Percentiles rank a stretch among this genome's conserved stretches.
Conservation (phyloP, 768 basidiomycete genomes). For the Trametes meyenii region DNA sequence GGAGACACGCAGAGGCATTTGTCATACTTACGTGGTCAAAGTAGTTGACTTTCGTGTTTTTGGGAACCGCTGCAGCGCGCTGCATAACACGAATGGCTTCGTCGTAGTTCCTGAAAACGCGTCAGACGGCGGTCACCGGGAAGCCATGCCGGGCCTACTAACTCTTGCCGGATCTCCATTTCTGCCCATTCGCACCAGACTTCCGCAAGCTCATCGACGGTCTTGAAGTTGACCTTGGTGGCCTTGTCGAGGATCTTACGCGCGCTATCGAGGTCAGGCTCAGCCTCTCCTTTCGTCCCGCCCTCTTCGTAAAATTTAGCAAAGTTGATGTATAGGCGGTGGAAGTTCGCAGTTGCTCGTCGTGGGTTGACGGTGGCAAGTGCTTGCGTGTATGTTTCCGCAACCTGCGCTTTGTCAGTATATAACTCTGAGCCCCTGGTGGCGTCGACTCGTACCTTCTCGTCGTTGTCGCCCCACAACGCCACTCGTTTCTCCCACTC, state of each 20-base stretch:
- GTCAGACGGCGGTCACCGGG: conserved; percentile 16
- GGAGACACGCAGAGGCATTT: no score
- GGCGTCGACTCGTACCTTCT: conserved; percentile 58
- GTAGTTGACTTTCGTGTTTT: conserved; percentile 87
- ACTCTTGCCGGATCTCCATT: conserved; percentile 96
- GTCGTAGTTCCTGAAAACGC: conserved; percentile 81
- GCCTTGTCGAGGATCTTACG: conserved; percentile 94
- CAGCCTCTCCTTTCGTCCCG: conserved; percentile 76
- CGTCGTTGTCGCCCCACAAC: conserved; percentile 90
- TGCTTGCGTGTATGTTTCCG: conserved; percentile 90
- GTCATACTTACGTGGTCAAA: conserved; percentile 81
- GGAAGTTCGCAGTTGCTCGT: conserved; percentile 88
- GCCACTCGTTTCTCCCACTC: conserved; percentile 99
- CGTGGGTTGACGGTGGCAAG: conserved; percentile 86
- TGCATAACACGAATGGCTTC: conserved; percentile 97
- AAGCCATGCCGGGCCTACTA: conserved; percentile 38
- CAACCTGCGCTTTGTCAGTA: conserved; percentile 56
- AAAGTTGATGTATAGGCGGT: conserved; percentile 91
- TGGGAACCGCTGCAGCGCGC: conserved; percentile 88
- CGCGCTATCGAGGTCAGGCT: conserved; percentile 80
- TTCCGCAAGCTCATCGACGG: conserved; percentile 97
- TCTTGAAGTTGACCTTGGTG: conserved; percentile 87
- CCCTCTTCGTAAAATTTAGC: conserved; percentile 98
- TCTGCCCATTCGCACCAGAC: conserved; percentile 99
- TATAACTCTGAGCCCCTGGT: neutral